Conservation (phyloP, 2,329 filamentous ascomycete species). For the Monascus ruber region DNA sequence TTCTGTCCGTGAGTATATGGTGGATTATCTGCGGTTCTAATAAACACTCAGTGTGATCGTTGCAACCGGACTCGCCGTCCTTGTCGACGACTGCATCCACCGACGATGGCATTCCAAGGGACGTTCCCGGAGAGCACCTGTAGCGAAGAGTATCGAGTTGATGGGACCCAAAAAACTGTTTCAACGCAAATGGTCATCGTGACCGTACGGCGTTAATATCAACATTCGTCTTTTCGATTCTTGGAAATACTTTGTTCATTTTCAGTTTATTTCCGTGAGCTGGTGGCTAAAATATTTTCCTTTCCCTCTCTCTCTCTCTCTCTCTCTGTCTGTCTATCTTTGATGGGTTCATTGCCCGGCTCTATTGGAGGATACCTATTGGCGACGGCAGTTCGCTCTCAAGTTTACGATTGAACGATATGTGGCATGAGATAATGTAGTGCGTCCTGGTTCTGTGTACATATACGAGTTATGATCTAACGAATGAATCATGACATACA, state of each 20-base stretch:
- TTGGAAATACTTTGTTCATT: background rate
- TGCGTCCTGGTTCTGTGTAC: no score
- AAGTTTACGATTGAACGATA: no score
- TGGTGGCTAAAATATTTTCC: no score
- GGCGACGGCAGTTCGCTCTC: no score
- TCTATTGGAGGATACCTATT: no score
- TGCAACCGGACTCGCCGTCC: slow-evolving; percentile 74
- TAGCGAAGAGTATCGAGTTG: slow-evolving; percentile 50
- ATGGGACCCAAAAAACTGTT: slow-evolving; percentile 52
- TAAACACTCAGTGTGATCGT: slow-evolving; percentile 58
- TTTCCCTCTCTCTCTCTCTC: no score
- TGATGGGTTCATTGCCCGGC: no score
- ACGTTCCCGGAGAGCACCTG: slow-evolving; percentile 36
- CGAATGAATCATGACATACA: no score
- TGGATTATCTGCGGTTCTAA: background rate
- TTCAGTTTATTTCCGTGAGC: no score
- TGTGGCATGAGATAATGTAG: no score
- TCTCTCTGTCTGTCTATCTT: no score
- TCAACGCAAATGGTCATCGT: slow-evolving; percentile 37
- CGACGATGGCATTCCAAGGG: slow-evolving; percentile 55
- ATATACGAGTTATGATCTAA: no score
- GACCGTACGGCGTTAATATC: slow-evolving; percentile 4
- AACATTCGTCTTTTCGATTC: background rate
- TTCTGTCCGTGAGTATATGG: slow-evolving; percentile 11
- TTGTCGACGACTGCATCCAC: slow-evolving; percentile 88